Evolutionary conservation across 2,329 filamentous ascomycete species (phyloP).

Genomic region (Pseudogymnoascus sp.): DNA sequence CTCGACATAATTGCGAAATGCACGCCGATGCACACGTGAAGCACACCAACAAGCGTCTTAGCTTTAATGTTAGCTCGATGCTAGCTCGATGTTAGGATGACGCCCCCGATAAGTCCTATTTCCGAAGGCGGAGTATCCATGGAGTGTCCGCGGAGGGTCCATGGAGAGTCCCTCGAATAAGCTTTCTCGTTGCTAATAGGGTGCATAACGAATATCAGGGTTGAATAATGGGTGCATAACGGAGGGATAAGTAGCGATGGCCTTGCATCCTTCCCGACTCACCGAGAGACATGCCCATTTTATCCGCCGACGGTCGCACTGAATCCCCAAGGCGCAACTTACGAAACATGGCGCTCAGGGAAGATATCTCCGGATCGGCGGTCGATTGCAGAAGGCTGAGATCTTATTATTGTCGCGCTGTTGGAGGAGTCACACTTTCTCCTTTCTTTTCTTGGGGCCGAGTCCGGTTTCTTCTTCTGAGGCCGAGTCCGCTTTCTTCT

Average conservation of each 20-base stretch:
- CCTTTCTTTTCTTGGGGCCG: neutral
- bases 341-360: neutral
- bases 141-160: neutral
- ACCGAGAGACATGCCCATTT: neutral
- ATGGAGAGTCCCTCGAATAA: neutral
- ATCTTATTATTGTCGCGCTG: neutral
- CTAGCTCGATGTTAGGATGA: neutral
- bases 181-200: neutral
- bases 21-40: neutral
- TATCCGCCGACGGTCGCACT: neutral
- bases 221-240: neutral
- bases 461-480: neutral
- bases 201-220: neutral
- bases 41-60: neutral
- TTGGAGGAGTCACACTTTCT: neutral
- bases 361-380: neutral
- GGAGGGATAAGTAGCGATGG: neutral
- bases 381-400: neutral
- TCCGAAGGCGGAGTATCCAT: neutral
- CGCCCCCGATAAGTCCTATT: conserved; percentile 6
- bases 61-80: neutral
- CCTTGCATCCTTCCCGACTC: neutral
- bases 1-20: conserved; percentile 1
- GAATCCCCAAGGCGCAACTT: neutral
- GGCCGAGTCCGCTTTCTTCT: neutral